Evolutionary conservation across 2,329 filamentous ascomycete species (phyloP).

Genomic region (Gnomoniopsis smithogilvyi): DNA sequence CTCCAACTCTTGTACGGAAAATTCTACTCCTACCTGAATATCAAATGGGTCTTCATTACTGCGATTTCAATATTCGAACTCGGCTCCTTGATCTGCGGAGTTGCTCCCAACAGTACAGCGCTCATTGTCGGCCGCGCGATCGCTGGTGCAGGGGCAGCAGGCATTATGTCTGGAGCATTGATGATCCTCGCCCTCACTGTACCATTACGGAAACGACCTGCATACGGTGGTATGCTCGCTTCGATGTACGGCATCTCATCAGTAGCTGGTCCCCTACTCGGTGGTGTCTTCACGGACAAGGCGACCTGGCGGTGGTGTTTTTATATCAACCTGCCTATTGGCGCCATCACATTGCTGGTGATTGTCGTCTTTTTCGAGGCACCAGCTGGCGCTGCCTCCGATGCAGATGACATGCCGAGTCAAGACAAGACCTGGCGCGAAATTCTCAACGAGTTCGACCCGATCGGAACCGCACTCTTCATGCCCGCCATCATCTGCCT

Average conservation of each 20-base stretch:
- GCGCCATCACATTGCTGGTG: conserved; percentile 17
- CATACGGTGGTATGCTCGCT: conserved; percentile 35
- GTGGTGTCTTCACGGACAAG: conserved; percentile 8
- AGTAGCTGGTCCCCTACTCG: conserved; percentile 19
- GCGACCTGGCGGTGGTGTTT: conserved; percentile 26
- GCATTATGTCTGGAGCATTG: conserved; percentile 38
- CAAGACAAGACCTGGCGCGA: conserved; percentile 16
- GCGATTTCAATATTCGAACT: conserved; percentile 38
- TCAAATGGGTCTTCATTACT: conserved; percentile 34
- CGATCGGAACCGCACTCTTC: conserved; percentile 24
- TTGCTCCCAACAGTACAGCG: conserved; percentile 26
- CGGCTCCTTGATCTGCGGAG: conserved; percentile 35
- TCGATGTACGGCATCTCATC: conserved; percentile 41
- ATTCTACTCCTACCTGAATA: conserved; percentile 38
- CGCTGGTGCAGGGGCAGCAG: conserved; percentile 34
- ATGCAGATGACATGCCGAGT: too few relatives aligned
- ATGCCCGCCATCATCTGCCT: conserved; percentile 33
- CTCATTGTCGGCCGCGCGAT: conserved; percentile 29
- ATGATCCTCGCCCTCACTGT: conserved; percentile 34
- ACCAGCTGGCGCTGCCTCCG: conserved; percentile 8
- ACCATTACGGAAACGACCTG: conserved; percentile 23
- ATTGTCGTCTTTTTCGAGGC: conserved; percentile 19
- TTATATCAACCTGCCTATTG: conserved; percentile 25
- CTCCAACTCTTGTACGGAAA: conserved; percentile 34
- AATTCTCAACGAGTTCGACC: conserved; percentile 28